Percentiles rank a stretch among this genome's conserved stretches.
These are phyloP conservation scores for Spergularia marina DNA, from an alignment of 148 eudicot species.

Conservation along the genomic window DNA sequence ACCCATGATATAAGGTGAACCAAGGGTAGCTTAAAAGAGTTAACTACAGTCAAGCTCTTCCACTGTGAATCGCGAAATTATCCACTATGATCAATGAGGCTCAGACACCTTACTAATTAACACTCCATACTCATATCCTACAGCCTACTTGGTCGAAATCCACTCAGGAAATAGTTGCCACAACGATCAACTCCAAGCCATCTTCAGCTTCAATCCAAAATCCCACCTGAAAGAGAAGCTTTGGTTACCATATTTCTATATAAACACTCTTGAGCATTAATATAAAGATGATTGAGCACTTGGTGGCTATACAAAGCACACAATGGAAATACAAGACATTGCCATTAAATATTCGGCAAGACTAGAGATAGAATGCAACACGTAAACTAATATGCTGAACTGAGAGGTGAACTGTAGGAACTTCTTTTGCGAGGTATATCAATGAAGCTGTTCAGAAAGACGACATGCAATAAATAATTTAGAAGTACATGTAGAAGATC, in stretches of 20 bases:
- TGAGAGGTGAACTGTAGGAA: not conserved
- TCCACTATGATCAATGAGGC: not conserved
- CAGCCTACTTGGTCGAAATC: conserved; percentile 5
- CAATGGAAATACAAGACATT: not conserved
- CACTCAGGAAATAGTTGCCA: not conserved
- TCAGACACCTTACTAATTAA: not conserved
- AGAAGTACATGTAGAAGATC: not conserved
- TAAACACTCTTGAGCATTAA: not conserved
- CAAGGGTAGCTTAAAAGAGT: conserved; percentile 8
- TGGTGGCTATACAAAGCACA: not conserved
- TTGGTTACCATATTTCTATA: not conserved
- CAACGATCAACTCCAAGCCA: not conserved
- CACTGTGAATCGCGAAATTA: not conserved
- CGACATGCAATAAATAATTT: not conserved
- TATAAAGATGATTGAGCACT: not conserved
- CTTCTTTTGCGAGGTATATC: not conserved
- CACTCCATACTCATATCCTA: not conserved
- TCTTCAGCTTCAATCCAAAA: not conserved
- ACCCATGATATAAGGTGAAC: not conserved
- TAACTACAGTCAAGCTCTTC: not conserved
- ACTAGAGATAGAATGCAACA: no score
- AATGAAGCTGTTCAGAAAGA: not conserved
- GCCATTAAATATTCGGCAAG: no score
- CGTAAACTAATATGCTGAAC: not conserved
- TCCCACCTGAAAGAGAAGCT: not conserved